Evolutionary conservation across 108 stramenopile genomes (phyloP).

Genomic region (Fragilariopsis cylindrus): DNA sequence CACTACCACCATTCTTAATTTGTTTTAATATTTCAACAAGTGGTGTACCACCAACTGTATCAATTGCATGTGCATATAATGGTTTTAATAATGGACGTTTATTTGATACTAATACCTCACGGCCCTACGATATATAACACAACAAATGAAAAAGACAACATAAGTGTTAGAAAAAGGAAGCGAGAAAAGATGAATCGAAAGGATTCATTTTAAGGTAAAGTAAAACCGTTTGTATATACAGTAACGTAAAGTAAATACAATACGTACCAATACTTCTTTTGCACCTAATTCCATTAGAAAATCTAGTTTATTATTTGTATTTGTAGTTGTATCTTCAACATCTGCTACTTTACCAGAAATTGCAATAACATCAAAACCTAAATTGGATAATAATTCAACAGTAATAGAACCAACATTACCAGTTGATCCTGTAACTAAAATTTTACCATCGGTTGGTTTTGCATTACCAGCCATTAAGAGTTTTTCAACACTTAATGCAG

Average conservation of each 20-base stretch:
- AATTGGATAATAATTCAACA: slow-evolving; percentile 32
- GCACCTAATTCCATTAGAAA: slow-evolving; percentile 38
- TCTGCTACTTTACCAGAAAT: slow-evolving; percentile 13
- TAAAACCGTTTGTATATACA: no score
- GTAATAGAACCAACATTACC: slow-evolving; percentile 45
- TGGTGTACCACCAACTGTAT: slow-evolving; percentile 36
- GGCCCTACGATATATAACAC: not conserved
- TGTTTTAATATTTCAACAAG: slow-evolving; percentile 26
- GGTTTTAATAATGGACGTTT: slow-evolving; percentile 30
- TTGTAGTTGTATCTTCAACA: not conserved
- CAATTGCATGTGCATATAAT: slow-evolving; percentile 29
- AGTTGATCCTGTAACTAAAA: slow-evolving; percentile 44
- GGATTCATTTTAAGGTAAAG: no score
- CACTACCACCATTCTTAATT: slow-evolving; percentile 28
- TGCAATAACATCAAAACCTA: slow-evolving; percentile 34
- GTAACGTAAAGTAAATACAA: not conserved
- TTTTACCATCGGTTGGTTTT: slow-evolving; percentile 21
- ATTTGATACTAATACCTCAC: slow-evolving; percentile 18
- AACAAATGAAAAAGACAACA: no score
- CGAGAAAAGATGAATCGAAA: no score
- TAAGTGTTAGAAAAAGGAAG: not conserved
- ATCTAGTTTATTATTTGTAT: not conserved
- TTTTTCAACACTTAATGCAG: slow-evolving; percentile 29
- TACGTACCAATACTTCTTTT: slow-evolving; percentile 20
- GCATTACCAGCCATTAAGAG: slow-evolving; percentile 22